These are phyloP conservation scores for Wickerhamiella occidentalis DNA, from an alignment of 805 yeast genomes.

Conservation along the genomic window DNA sequence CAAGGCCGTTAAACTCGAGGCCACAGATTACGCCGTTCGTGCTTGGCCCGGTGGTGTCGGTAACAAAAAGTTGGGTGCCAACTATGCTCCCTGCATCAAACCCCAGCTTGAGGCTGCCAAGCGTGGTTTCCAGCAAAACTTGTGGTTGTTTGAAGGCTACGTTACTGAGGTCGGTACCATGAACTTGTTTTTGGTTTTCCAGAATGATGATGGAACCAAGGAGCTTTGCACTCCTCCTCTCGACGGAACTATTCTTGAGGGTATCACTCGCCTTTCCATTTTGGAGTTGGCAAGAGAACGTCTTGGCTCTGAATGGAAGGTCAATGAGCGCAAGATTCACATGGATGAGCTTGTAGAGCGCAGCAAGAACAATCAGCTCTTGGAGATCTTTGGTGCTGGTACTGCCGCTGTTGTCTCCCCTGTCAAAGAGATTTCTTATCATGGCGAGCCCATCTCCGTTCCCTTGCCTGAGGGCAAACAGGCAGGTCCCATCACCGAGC, in stretches of 20 bases:
- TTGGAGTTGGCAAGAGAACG: slow-evolving; percentile 64
- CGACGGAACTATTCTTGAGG: slow-evolving; percentile 94
- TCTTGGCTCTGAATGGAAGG: slow-evolving; percentile 65
- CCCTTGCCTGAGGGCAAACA: slow-evolving; percentile 75
- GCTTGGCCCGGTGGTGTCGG: slow-evolving; percentile 99
- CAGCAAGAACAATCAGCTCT: slow-evolving; percentile 66
- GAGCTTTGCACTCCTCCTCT: slow-evolving; percentile 93
- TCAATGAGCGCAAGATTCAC: slow-evolving; percentile 73
- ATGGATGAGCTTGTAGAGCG: slow-evolving; percentile 69
- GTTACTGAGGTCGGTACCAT: slow-evolving; percentile 97
- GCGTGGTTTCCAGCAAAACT: slow-evolving; percentile 89
- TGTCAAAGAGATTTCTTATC: slow-evolving; percentile 74
- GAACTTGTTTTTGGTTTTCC: slow-evolving; percentile 85
- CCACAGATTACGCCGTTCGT: slow-evolving; percentile 90
- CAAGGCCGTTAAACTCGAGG: slow-evolving; percentile 89
- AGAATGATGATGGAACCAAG: slow-evolving; percentile 65
- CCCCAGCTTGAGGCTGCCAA: slow-evolving; percentile 85
- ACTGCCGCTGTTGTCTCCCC: slow-evolving; percentile 97
- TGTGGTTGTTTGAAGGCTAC: slow-evolving; percentile 83
- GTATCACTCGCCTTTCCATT: slow-evolving; percentile 90
- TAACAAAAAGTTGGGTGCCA: slow-evolving; percentile 91
- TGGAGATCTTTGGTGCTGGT: slow-evolving; percentile 95
- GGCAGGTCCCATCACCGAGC: slow-evolving; percentile 48
- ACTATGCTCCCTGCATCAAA: slow-evolving; percentile 88
- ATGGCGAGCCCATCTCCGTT: slow-evolving; percentile 56